phyloP scores from a whole-genome alignment of 78 protist genomes.

The Dictyostelium purpureum region DNA sequence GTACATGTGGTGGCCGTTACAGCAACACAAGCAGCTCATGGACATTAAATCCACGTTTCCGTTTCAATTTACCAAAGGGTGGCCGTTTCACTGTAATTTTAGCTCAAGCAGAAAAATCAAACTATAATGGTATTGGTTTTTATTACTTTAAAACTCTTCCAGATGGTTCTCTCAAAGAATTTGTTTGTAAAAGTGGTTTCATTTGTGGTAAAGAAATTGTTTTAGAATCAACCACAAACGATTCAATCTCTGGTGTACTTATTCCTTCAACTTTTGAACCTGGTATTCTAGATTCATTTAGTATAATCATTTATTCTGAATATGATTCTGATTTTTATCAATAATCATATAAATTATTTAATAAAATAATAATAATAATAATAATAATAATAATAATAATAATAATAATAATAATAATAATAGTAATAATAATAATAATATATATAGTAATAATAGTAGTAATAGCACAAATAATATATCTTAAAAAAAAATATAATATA shows the following conservation, averaged over 20 bases:
- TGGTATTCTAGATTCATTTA: constrained; percentile 54
- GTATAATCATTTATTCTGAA: constrained; percentile 48
- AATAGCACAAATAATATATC: too few species aligned
- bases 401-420: too few species aligned
- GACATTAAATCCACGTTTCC: constrained; percentile 67
- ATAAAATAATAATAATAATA: background rate
- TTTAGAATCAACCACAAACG: constrained; percentile 20
- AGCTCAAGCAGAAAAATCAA: constrained; percentile 46
- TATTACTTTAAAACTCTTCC: constrained; percentile 65
- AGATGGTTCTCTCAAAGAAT: constrained; percentile 58
- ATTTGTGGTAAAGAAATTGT: constrained; percentile 74
- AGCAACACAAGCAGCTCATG: constrained; percentile 24
- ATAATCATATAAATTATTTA: background rate
- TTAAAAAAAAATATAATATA: too few species aligned
- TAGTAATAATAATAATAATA: background rate
- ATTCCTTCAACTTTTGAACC: constrained; percentile 76
- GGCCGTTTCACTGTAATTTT: constrained; percentile 51
- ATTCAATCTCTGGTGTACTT: constrained; percentile 24
- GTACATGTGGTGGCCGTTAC: constrained; percentile 70
- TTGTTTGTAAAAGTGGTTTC: constrained; percentile 67
- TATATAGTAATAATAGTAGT: background rate
- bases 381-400: too few species aligned
- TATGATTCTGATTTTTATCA: constrained; percentile 26
- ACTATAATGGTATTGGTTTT: constrained; percentile 69
- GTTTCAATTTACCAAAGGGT: constrained; percentile 28